A percentile compares a stretch with the other conserved stretches of the same genome.
Conservation (phyloP, 495 filamentous ascomycete species). For the Hypoxylon trugodes region DNA sequence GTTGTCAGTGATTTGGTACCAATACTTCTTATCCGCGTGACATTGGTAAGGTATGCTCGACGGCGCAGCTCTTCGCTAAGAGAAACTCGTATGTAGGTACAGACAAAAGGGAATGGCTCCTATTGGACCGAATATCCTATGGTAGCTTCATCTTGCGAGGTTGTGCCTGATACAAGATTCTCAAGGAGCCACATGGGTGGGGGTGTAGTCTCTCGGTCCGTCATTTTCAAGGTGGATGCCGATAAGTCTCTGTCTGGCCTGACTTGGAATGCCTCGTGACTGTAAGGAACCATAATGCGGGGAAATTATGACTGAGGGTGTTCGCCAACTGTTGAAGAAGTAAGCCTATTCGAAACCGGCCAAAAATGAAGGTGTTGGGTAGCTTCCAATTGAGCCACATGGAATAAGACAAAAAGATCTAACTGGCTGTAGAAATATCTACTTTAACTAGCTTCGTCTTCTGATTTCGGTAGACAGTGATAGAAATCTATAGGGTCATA, state of each 20-base stretch:
- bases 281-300: slow-evolving; percentile 9
- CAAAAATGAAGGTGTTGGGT: too few species aligned
- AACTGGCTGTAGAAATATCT: not conserved
- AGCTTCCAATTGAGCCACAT: too few species aligned
- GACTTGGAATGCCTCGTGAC: not conserved
- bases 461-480: not conserved
- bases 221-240: not conserved
- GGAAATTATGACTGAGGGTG: not conserved
- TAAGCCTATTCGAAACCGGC: too few species aligned
- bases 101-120: not conserved
- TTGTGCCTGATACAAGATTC: not conserved
- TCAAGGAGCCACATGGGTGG: not conserved
- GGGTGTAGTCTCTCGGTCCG: not conserved
- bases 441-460: not conserved
- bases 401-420: too few species aligned
- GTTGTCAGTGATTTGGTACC: slow-evolving; percentile 36
- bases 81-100: not conserved
- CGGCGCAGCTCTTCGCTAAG: slow-evolving; percentile 6
- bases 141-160: not conserved
- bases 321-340: too few species aligned
- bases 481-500: not conserved
- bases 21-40: slow-evolving; percentile 14
- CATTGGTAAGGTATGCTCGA: slow-evolving; percentile 30
- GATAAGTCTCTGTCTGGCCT: too few species aligned
- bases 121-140: not conserved